Base-by-base conservation (phyloP, 2,329 filamentous ascomycete genomes). In the Neoscytalidium dimidiatum region DNA sequence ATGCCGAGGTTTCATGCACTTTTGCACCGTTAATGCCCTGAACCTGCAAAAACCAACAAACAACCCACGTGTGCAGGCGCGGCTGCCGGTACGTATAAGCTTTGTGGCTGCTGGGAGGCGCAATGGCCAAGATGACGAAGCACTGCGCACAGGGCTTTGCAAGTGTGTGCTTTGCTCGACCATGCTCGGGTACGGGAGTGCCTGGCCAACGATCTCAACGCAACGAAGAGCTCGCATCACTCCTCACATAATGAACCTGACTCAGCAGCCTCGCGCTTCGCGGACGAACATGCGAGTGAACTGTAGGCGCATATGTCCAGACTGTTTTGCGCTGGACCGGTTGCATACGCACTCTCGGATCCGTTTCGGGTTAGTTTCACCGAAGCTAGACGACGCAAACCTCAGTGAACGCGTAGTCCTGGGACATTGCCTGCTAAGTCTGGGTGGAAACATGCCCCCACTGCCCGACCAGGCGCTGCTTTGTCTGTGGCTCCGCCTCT, bases 381-480 rank as follows among this genome's bases (percentile, higher is more conserved):
- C 61, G 49, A 35, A 35, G 38, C 56, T 60, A 60, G 61, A 64
- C 35, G 26, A 63, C 46, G 35, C 26, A 41, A 44, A 43, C 33
- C 41, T 23, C 48, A 19, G 61, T 19, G 61, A 63, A 64, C 35
- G 61, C 61, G 61, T 64, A 38, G 38, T 43, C 48, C 38, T 33
- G 49, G 35, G 35, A 35, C 61, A 63, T 19, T 19, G 48, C 35
- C 38, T 49, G 48, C 29, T 31, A 33, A 31, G 17, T 31, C n/a
- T 46, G 35, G 14, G 61, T 38, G 19, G 38, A 46, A 46, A 44
- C 48, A 49, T 19, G 49, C 26, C 38, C 41, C 41, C 28, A 33
- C 17, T 38, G 28, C 21, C 13, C 35, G 44, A 43, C 35, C 35
- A 26, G 38, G 9, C n/a, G 7, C 17, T 26, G 19, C 21, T 52